Conservation (phyloP, 306 rosid genomes). For the Acacia acuminata region DNA sequence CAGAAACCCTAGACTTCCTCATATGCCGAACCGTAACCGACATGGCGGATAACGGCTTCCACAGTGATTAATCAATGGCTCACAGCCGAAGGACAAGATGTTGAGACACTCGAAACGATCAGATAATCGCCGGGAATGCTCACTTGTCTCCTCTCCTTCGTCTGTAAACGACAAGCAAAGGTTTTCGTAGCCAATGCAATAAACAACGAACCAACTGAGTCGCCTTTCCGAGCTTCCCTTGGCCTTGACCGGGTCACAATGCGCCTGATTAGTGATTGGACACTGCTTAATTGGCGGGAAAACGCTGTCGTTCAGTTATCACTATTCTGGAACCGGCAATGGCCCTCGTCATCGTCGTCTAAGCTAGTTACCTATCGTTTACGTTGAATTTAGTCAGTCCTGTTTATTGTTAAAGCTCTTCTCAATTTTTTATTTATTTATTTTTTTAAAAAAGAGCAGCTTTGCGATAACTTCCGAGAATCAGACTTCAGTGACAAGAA, state of each 20-base stretch:
- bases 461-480: neutral
- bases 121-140: constrained; percentile 22
- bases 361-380: neutral
- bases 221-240: neutral
- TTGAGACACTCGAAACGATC: neutral
- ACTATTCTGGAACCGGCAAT: neutral
- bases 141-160: neutral
- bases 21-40: constrained; percentile 35
- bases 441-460: neutral
- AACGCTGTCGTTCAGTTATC: constrained; percentile 3
- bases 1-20: constrained; percentile 32
- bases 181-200: neutral
- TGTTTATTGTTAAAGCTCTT: neutral
- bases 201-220: neutral
- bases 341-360: neutral
- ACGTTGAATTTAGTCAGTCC: neutral
- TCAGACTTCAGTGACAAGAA: neutral
- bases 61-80: neutral
- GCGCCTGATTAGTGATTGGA: neutral
- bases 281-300: neutral
- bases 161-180: constrained; percentile 18
- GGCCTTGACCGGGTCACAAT: constrained; percentile 35
- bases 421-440: too few species aligned
- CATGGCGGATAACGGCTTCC: constrained; percentile 41
- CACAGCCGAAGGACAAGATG: neutral